phyloP scores from a whole-genome alignment of 805 yeast species.

The Saturnispora gosingensis region DNA sequence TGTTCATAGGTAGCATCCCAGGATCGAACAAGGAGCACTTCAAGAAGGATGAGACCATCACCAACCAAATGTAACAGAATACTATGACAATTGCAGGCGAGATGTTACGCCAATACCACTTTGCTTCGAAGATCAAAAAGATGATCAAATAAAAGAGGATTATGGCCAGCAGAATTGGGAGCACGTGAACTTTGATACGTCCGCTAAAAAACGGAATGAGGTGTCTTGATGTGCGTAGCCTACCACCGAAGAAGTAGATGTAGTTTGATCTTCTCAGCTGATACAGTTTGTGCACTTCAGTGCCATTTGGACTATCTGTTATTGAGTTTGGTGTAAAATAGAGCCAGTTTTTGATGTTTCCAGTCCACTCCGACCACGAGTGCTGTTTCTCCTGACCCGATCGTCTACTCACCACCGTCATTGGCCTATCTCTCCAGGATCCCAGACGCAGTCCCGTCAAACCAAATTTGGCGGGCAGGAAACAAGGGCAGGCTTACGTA shows the following conservation, averaged over 20 bases:
- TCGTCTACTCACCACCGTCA: background rate
- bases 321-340: constrained; percentile 20
- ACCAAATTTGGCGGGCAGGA: no score
- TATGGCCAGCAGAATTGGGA: constrained; percentile 9
- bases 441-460: background rate
- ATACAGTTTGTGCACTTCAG: constrained; percentile 10
- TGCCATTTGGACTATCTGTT: constrained; percentile 31
- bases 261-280: constrained; percentile 23
- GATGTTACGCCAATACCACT: constrained; percentile 48
- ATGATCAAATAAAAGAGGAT: constrained; percentile 37
- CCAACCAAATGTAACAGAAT: constrained; percentile 49
- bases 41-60: constrained; percentile 39
- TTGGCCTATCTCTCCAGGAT: background rate
- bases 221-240: constrained; percentile 37
- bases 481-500: no score
- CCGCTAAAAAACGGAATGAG: background rate
- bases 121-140: constrained; percentile 41
- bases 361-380: background rate
- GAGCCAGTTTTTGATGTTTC: background rate
- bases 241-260: constrained; percentile 57
- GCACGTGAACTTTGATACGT: constrained; percentile 7
- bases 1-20: constrained; percentile 58
- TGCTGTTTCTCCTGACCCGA: background rate
- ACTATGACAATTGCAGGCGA: constrained; percentile 49
- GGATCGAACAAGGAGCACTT: constrained; percentile 57